Base-by-base conservation (phyloP, 306 rosid species). In the Castanea crenata region DNA sequence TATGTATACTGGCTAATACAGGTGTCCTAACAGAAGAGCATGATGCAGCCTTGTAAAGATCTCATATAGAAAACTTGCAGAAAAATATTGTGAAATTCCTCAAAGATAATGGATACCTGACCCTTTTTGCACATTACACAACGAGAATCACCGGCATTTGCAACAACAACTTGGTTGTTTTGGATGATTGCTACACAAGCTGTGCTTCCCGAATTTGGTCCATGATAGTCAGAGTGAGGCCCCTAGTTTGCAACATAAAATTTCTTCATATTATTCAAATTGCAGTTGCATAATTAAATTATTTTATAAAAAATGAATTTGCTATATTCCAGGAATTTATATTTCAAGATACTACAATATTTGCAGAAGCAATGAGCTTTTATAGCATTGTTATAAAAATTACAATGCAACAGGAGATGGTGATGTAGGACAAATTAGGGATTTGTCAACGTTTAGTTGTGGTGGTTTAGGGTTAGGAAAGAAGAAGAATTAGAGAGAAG, bases 111-210 rank as follows among this genome's bases (percentile, higher is more conserved):
- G 52, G 65, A 75, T 90, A 95, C 99, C 99, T 95, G 93, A 72
- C 98, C 99, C 82, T 89, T 91, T 85, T 97, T 84, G 55, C 98
- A 95, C 80, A 95, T 57, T 13, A 95, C 94, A 67, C 97, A 95
- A 71, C 98, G 95, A 59, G 99, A 95, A 86, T 95, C 98, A 78
- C 99, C 99, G 54, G 99, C 99, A 89, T 95, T 95, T 63, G 97
- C 98, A 23, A 95, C 98, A 75, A 95, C 38, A 78, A 95, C 91
- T 83, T 81, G 90, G 57, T 84, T 93, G 76, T 86, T 87, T 78
- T 64, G 89, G 63, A 93, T 85, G 61, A 93, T 67, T 57, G 96
- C 93, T 77, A 95, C 99, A 86, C 99, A 95, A 73, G 97, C 98
- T 63, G 99, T 93, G 90, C 99, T 73, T 84, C 99, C 99, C 77